Conservation (phyloP, 2,329 filamentous ascomycete genomes). For the Cladosporium sp. region DNA sequence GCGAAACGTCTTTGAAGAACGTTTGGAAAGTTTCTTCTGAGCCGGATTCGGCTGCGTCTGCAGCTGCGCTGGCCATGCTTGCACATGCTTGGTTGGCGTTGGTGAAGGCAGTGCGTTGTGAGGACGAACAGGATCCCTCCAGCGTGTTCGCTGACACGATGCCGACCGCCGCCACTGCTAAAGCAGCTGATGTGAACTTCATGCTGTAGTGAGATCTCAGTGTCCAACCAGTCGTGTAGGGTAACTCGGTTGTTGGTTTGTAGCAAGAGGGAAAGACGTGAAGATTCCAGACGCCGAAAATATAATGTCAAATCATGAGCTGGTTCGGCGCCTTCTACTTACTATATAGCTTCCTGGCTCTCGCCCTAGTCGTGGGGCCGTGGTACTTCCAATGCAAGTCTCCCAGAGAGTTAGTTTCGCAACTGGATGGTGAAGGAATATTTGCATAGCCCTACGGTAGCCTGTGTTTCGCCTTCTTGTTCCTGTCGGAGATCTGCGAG, state of each 20-base stretch:
- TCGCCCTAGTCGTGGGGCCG: not conserved
- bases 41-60: conserved; percentile 53
- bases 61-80: conserved; percentile 55
- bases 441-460: not conserved
- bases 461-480: not conserved
- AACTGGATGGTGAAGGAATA: not conserved
- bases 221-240: not conserved
- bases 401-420: not conserved
- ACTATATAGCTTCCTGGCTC: not conserved
- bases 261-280: not conserved
- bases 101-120: conserved; percentile 46
- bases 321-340: not conserved
- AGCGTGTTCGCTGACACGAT: conserved; percentile 37
- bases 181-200: not conserved
- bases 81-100: conserved; percentile 58
- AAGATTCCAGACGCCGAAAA: not conserved
- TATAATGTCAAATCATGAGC: not conserved
- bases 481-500: not conserved
- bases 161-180: not conserved
- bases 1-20: conserved; percentile 64
- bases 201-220: not conserved
- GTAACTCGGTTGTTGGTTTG: not conserved
- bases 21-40: conserved; percentile 55
- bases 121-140: conserved; percentile 52
- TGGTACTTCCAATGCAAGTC: not conserved